phyloP scores from a whole-genome alignment of 2,329 filamentous ascomycete genomes.

The Ceratocystis albifundus region DNA sequence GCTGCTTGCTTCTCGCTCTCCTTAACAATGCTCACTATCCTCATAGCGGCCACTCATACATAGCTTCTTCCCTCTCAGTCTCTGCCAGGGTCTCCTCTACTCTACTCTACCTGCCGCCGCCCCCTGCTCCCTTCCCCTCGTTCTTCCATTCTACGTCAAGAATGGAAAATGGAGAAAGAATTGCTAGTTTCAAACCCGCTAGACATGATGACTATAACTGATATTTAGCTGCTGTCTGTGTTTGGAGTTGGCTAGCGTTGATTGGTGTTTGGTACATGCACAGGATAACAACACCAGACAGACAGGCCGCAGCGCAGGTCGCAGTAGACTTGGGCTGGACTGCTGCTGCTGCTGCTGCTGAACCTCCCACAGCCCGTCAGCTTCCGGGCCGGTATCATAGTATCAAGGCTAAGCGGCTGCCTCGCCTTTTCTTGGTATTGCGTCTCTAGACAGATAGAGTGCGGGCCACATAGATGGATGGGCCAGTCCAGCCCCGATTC shows the following conservation, averaged over 20 bases:
- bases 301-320: not conserved
- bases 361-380: not conserved
- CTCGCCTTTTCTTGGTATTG: not conserved
- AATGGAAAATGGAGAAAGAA: conserved; percentile 10
- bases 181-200: not conserved
- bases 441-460: not conserved
- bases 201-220: not conserved
- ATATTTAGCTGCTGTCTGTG: not conserved
- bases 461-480: not conserved
- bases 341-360: too few relatives aligned
- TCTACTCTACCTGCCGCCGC: not conserved
- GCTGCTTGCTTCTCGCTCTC: not conserved
- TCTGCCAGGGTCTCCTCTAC: not conserved
- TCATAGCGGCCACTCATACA: not conserved
- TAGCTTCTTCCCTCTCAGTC: conserved; percentile 3
- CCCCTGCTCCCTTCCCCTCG: not conserved
- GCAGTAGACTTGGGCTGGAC: too few relatives aligned
- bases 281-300: not conserved
- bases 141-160: not conserved
- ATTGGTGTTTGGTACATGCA: not conserved
- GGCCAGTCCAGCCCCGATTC: not conserved
- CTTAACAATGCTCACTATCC: too few relatives aligned
- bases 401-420: too few relatives aligned
- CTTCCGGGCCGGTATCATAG: conserved; percentile 6
- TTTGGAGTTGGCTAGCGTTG: not conserved